Conservation (phyloP, 2,329 filamentous ascomycete species). For the Penicillium sp. region DNA sequence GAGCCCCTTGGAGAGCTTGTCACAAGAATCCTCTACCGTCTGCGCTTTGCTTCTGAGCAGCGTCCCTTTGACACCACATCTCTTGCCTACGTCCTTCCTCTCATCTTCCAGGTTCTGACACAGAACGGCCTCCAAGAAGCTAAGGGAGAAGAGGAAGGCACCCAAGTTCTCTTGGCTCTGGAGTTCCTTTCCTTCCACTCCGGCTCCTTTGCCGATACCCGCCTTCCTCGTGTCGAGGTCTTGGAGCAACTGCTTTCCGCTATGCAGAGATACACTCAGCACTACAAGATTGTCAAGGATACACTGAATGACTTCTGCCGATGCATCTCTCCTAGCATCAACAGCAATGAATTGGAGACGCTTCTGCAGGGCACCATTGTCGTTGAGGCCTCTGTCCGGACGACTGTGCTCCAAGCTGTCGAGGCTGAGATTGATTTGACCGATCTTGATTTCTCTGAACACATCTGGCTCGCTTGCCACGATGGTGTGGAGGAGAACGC, state of each 20-base stretch:
- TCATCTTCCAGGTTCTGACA: slow-evolving; percentile 76
- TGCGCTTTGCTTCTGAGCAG: slow-evolving; percentile 89
- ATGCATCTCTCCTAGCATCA: slow-evolving; percentile 81
- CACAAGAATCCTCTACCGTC: slow-evolving; percentile 84
- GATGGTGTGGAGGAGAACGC: slow-evolving; percentile 87
- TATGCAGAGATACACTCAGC: slow-evolving; percentile 87
- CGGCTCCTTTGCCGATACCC: slow-evolving; percentile 70
- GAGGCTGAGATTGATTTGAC: slow-evolving; percentile 90
- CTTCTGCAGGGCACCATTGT: slow-evolving; percentile 80
- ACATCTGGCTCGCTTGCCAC: slow-evolving; percentile 92
- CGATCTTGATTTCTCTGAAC: slow-evolving; percentile 80
- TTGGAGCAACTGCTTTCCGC: slow-evolving; percentile 72
- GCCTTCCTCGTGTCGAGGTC: slow-evolving; percentile 75
- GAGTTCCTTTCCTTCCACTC: slow-evolving; percentile 91
- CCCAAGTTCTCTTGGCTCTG: slow-evolving; percentile 84
- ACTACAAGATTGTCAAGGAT: slow-evolving; percentile 94
- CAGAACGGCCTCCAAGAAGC: slow-evolving; percentile 72
- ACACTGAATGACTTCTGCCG: slow-evolving; percentile 84
- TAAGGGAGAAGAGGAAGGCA: slow-evolving; percentile 74
- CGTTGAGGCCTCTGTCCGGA: slow-evolving; percentile 75
- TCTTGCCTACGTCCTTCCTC: slow-evolving; percentile 80
- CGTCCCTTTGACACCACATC: slow-evolving; percentile 89
- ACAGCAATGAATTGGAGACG: slow-evolving; percentile 67
- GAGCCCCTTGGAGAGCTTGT: slow-evolving; percentile 81
- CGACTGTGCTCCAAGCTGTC: slow-evolving; percentile 83